phyloP scores from a whole-genome alignment of 306 rosid species.

The Styphnolobium japonicum region DNA sequence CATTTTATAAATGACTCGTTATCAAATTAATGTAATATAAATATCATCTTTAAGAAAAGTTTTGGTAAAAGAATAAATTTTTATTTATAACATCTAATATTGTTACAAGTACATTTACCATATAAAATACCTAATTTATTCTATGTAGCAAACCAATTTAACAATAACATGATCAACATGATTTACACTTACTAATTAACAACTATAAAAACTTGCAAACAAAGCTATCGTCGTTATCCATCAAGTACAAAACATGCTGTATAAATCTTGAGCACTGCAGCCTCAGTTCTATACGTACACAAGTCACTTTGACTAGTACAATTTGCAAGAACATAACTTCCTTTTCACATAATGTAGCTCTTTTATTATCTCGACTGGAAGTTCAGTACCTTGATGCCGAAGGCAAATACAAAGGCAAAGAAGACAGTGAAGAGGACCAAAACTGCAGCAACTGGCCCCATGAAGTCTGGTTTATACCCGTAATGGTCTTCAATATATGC shows the following conservation, averaged over 20 bases:
- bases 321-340: conserved; percentile 7
- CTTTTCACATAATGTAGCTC: neutral
- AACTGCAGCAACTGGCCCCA: conserved; percentile 91
- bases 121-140: conserved; percentile 1
- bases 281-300: conserved; percentile 23
- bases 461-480: conserved; percentile 68
- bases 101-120: conserved; percentile 24
- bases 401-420: conserved; percentile 81
- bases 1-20: too few relatives aligned
- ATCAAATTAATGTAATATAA: neutral
- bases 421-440: conserved; percentile 68
- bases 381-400: conserved; percentile 75
- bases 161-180: conserved; percentile 3
- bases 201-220: conserved; percentile 11
- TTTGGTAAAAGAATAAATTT: conserved; percentile 38
- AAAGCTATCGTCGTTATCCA: conserved; percentile 20
- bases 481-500: conserved; percentile 53
- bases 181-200: conserved; percentile 34
- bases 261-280: conserved; percentile 15
- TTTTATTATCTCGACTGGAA: conserved; percentile 77
- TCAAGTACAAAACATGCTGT: neutral
- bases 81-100: neutral
- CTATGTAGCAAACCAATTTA: conserved; percentile 20
- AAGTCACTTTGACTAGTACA: neutral
- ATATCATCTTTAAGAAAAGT: conserved; percentile 1